Base-by-base conservation (phyloP, 768 basidiomycete species). In the Russula earlei region DNA sequence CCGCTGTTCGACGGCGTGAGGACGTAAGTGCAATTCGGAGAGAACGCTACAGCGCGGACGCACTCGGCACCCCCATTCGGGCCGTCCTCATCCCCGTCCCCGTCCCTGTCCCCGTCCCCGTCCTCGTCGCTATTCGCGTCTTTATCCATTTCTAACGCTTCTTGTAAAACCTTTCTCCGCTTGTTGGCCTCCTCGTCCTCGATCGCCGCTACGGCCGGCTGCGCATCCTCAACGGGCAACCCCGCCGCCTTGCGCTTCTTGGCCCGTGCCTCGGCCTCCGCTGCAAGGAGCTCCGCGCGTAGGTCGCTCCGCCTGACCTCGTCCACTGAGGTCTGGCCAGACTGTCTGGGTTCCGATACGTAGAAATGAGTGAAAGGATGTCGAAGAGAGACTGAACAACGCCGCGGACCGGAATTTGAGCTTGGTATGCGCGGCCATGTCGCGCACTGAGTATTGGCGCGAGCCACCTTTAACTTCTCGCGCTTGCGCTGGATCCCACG, bases 401-500 rank as follows among this genome's bases (percentile, higher is more conserved):
- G 17, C 25, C 15, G 20, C 79, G 52, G 56, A 89, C 84, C 95
- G 84, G 72, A 99, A 99, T 75, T 99, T 99, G 64, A 99, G 86
- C 71, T 96, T 95, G 1, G 95, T 99, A 69, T 97, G 89, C 2
- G 91, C 78, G 6, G 95, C 91, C 81, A 97, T 87, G 68, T 96
- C 91, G 59, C 89, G 81, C 66, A 90, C 86, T 5, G 92, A 95
- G 73, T 85, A 92, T 67, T 95, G 91, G 55, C 91, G 82, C 49
- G 92, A 93, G 55, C 91, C 91, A 4, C 88, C 87, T 68, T 90
- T 91, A 59, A 91, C 84, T 71, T 96, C 91, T 64, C 83, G 82
- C 33, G 90, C 95, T 70, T 94, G 90, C 0, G 94, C 93, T 2
- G 94, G 95, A 62, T 94, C 90, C 94, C 94, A 98, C 81, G 91